phyloP scores from a whole-genome alignment of 192 early-diverging fungal genomes.

The Podila clonocystis region DNA sequence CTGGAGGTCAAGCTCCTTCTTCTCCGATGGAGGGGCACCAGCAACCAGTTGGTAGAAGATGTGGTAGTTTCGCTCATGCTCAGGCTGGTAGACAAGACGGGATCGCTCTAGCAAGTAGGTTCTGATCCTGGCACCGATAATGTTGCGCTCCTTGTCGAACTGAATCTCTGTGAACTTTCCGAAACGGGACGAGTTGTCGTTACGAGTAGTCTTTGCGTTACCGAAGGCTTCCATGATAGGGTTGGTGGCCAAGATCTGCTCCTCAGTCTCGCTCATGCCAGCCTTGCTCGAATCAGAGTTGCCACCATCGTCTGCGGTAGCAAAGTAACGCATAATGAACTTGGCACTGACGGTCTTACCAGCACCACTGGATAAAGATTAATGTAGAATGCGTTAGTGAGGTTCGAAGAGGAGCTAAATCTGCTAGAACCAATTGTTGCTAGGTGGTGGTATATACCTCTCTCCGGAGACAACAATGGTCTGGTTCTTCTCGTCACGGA shows the following conservation, averaged over 20 bases:
- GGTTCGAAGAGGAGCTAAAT: not conserved
- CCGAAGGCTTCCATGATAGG: slow-evolving; percentile 99
- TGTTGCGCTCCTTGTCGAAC: slow-evolving; percentile 85
- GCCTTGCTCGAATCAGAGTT: slow-evolving; percentile 52
- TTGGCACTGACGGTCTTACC: slow-evolving; percentile 98
- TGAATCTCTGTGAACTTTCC: slow-evolving; percentile 94
- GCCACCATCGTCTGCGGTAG: slow-evolving; percentile 78
- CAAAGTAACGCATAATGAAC: slow-evolving; percentile 99
- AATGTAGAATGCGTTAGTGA: slow-evolving; percentile 5
- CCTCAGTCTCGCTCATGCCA: slow-evolving; percentile 78
- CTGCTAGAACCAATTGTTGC: not conserved
- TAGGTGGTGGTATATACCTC: slow-evolving; percentile 60
- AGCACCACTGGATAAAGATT: slow-evolving; percentile 72
- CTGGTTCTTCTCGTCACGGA: slow-evolving; percentile 93
- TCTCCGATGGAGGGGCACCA: slow-evolving; percentile 84
- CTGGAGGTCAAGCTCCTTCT: slow-evolving; percentile 83
- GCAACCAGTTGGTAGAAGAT: slow-evolving; percentile 99
- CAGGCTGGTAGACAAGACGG: slow-evolving; percentile 93
- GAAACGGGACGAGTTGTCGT: slow-evolving; percentile 98
- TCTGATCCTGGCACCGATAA: slow-evolving; percentile 93
- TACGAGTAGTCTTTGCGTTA: slow-evolving; percentile 99
- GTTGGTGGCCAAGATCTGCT: slow-evolving; percentile 93
- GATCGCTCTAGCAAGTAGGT: slow-evolving; percentile 98
- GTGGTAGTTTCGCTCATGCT: slow-evolving; percentile 97
- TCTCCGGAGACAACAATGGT: slow-evolving; percentile 99